Base-by-base conservation (phyloP, 148 eudicot species). In the Persicaria tinctoria region DNA sequence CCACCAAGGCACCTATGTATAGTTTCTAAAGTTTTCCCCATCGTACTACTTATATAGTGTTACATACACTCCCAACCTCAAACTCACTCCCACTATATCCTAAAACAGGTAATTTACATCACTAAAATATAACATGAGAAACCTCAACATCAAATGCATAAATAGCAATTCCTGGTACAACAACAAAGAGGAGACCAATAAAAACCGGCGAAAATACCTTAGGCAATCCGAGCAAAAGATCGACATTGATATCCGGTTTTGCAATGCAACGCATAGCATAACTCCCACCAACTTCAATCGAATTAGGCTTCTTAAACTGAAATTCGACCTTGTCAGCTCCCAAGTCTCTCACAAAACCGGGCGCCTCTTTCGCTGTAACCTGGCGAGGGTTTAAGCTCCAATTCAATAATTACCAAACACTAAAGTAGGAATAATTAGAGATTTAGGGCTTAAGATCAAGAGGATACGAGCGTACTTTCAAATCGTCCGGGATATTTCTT, bases 321-420 rank as follows among this genome's bases (percentile, higher is more conserved):
- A 95, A 95, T 4, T 95, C 91, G 8, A 90, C 98, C 78, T 95
- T 92, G 73, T 92, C 97, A 16, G 97, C 98, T 3, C 96, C 88
- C 73, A 90, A 74, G 74, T 95, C 97, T 75, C 87, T 86, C 72
- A 95, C 90, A 78, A 95, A 95, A 7, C 90, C 92, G 6, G 89
- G 84, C 5, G 97, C 98, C 76, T 75, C 73, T 14, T 87, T 85
- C 6, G 88, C 89, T 23, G 89, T 85, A 64, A 92, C 98, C 97
- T 95, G 46, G 16, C 47, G 45, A 66, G 47, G 70, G 70, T 14
- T 12, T 12, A 66, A 44, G 70, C 47, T 14, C 17, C 17, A 51
- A n/a, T 70, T 38, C 48, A 66, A 41, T 11, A 66, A 12, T 66
- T 17, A 66, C 8, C 46, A n/a, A 44, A 66, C 41, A 14, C 17